These are phyloP conservation scores for Rhodotorula kratochvilovae DNA, from an alignment of 768 basidiomycete genomes.

Conservation along the genomic window DNA sequence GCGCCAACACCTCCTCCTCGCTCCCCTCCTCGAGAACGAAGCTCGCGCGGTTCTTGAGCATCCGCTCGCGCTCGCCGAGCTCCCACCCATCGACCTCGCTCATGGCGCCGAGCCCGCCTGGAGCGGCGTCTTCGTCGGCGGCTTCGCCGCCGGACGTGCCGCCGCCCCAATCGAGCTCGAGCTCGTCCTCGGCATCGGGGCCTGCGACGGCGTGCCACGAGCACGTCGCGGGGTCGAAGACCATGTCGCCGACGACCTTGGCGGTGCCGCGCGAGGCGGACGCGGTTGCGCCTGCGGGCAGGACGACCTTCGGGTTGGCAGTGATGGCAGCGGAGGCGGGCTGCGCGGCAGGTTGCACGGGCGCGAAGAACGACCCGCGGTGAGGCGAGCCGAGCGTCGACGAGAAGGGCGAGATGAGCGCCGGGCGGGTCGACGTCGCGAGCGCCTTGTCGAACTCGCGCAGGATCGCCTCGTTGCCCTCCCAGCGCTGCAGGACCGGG, in stretches of 20 bases:
- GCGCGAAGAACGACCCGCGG: conserved; percentile 53
- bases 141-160: conserved; percentile 8
- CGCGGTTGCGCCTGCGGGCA: conserved; percentile 10
- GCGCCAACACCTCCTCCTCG: not conserved
- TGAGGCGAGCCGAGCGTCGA: conserved; percentile 60
- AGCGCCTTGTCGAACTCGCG: conserved; percentile 81
- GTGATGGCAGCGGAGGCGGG: conserved; percentile 6
- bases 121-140: conserved; percentile 22
- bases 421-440: conserved; percentile 79
- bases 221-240: conserved; percentile 90
- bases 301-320: not conserved
- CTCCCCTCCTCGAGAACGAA: conserved; percentile 35
- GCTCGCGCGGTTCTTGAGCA: conserved; percentile 35
- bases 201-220: conserved; percentile 84
- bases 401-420: conserved; percentile 91
- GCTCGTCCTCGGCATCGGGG: conserved; percentile 76
- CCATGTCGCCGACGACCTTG: conserved; percentile 94
- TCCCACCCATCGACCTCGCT: conserved; percentile 31
- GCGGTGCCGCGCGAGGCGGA: conserved; percentile 53
- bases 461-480: conserved; percentile 88
- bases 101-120: not conserved
- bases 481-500: conserved; percentile 82
- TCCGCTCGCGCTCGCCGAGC: conserved; percentile 29
- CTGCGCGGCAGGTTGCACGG: conserved; percentile 1
- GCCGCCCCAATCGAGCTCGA: conserved; percentile 32